phyloP scores from a whole-genome alignment of 1,284 basidiomycete species.

The Malassezia nana region DNA sequence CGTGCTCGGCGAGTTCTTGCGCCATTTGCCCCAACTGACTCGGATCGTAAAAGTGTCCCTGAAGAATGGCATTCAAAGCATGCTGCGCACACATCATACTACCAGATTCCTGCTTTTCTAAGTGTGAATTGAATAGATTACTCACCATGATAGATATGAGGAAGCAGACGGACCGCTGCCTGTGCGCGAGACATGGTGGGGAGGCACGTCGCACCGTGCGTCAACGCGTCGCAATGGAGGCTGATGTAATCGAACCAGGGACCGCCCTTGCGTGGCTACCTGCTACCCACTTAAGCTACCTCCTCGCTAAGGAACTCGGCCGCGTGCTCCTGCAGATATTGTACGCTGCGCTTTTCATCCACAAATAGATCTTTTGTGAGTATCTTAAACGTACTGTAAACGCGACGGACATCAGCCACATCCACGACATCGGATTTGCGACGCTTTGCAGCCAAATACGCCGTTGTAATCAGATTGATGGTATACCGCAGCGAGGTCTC shows the following conservation, averaged over 20 bases:
- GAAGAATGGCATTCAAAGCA: conserved; percentile 38
- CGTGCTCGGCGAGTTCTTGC: conserved; percentile 25
- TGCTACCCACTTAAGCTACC: background rate
- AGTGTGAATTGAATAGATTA: background rate
- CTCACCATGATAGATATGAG: conserved; percentile 14
- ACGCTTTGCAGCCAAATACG: conserved; percentile 68
- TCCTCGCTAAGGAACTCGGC: conserved; percentile 55
- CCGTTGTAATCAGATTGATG: conserved; percentile 82
- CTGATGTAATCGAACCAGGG: background rate
- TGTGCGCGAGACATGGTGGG: background rate
- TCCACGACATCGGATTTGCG: conserved; percentile 65
- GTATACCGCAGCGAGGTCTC: conserved; percentile 69
- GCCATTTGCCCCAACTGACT: conserved; percentile 39
- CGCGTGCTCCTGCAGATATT: conserved; percentile 76
- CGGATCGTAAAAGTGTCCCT: conserved; percentile 42
- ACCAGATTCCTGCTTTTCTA: conserved; percentile 36
- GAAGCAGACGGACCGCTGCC: background rate
- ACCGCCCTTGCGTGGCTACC: background rate
- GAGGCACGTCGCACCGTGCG: background rate
- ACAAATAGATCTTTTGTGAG: conserved; percentile 56
- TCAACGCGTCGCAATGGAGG: background rate
- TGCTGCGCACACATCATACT: conserved; percentile 48
- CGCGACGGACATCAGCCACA: conserved; percentile 70
- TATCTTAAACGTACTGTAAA: conserved; percentile 53
- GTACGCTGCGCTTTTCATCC: conserved; percentile 86